Base-by-base conservation (phyloP, 306 rosid species). In the Urtica urens region DNA sequence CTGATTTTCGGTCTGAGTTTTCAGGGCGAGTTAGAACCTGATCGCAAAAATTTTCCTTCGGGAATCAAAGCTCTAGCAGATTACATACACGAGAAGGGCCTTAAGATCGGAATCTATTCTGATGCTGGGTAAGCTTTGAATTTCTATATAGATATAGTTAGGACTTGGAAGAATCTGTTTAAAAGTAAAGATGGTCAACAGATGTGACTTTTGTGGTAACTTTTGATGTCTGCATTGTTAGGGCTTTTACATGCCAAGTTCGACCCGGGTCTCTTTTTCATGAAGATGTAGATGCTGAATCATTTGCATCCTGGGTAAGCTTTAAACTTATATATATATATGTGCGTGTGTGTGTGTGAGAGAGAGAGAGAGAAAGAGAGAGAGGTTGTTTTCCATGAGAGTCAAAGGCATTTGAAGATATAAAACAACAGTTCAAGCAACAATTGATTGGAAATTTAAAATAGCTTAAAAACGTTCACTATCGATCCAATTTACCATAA, bases 221-320 rank as follows among this genome's bases (percentile, higher is more conserved):
- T 23, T n/a, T 33, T 53, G 25, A 55, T 35, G 18, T 58, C 54
- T 79, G 51, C 61, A 67, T 35, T 23, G 52, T 52, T 51, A 90
- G 99, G 82, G 26, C 1, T 34, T 90, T 75, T 59, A 90, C 99
- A 23, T 90, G 99, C 68, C 81, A 90, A 84, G 94, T 79, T 59
- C 95, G 92, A 63, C 95, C 95, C 16, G 99, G 99, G 29, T 90
- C 99, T 13, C 73, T 90, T 62, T 69, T 49, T 65, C 82, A 77
- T 68, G 99, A 90, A 79, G 58, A 23, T 41, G 87, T 62, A 35
- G 99, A 90, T 41, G 99, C 99, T 18, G 58, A 77, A 44, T 38
- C 61, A 44, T 85, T 90, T 71, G 92, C 95, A 51, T 90, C 94
- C 56, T 90, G 99, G 99, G 99, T 90, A 65, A 75, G 81, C 74